These are phyloP conservation scores for Sclerotinia subarctica DNA, from an alignment of 2,329 filamentous ascomycete genomes.

Conservation along the genomic window DNA sequence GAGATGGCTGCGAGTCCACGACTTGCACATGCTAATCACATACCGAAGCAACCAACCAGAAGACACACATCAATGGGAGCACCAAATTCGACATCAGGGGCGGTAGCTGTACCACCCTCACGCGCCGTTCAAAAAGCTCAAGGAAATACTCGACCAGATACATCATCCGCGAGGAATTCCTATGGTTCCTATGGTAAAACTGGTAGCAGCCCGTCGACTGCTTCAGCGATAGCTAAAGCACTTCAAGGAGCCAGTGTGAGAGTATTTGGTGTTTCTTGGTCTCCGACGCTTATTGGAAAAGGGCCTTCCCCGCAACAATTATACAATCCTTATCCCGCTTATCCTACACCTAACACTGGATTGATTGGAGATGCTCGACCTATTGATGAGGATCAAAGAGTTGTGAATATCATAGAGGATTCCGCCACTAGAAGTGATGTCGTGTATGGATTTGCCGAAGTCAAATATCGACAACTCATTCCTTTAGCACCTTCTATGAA, in stretches of 20 bases:
- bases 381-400: constrained; percentile 74
- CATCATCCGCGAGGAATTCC: constrained; percentile 64
- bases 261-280: constrained; percentile 68
- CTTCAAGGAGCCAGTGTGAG: constrained; percentile 86
- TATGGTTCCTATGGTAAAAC: constrained; percentile 62
- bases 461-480: constrained; percentile 97
- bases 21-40: constrained; percentile 42
- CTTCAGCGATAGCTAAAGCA: constrained; percentile 90
- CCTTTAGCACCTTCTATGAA: constrained; percentile 78
- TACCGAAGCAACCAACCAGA: constrained; percentile 54
- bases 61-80: constrained; percentile 75
- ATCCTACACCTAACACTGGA: constrained; percentile 66
- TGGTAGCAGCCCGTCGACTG: constrained; percentile 63
- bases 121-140: constrained; percentile 72
- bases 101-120: constrained; percentile 63
- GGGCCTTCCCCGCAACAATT: constrained; percentile 70
- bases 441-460: constrained; percentile 95
- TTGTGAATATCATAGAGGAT: constrained; percentile 83
- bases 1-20: constrained; percentile 79
- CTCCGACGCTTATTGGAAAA: constrained; percentile 57
- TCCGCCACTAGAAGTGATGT: constrained; percentile 91
- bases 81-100: constrained; percentile 66
- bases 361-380: constrained; percentile 66
- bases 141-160: constrained; percentile 59
- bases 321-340: constrained; percentile 80